A percentile compares a stretch with the other conserved stretches of the same genome.
phyloP scores from a whole-genome alignment of 257 asterid species.

The Datura wrightii region DNA sequence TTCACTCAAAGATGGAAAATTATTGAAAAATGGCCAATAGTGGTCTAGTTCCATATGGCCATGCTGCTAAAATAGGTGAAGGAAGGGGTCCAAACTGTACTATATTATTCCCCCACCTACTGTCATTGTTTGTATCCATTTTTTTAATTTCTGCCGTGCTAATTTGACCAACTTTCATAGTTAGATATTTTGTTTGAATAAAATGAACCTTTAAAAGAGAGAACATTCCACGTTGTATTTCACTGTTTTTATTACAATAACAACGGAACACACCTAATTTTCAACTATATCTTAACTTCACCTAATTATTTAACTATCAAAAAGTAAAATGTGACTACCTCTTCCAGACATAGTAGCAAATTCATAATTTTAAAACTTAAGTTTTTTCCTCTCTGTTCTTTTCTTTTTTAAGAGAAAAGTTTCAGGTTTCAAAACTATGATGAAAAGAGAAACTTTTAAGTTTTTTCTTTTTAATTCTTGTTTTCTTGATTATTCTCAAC shows the following conservation, averaged over 20 bases:
- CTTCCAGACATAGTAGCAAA: background rate
- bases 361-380: too few species aligned
- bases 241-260: background rate
- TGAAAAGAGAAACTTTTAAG: too few species aligned
- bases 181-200: background rate
- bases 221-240: background rate
- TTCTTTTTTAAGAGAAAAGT: too few species aligned
- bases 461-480: background rate
- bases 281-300: background rate
- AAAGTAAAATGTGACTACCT: background rate
- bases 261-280: background rate
- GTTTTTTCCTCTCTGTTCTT: too few species aligned
- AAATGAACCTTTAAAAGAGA: too few species aligned
- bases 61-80: constrained; percentile 5
- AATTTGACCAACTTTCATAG: background rate
- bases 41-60: constrained; percentile 16
- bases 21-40: background rate
- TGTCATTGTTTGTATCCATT: background rate
- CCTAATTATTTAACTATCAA: background rate
- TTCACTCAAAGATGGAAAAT: too few species aligned
- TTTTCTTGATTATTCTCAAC: background rate
- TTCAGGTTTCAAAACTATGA: too few species aligned
- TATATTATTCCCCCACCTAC: constrained; percentile 4
- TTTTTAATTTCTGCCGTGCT: background rate
- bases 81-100: background rate